These are phyloP conservation scores for Lachnellula suecica DNA, from an alignment of 2,329 filamentous ascomycete species.

Conservation along the genomic window DNA sequence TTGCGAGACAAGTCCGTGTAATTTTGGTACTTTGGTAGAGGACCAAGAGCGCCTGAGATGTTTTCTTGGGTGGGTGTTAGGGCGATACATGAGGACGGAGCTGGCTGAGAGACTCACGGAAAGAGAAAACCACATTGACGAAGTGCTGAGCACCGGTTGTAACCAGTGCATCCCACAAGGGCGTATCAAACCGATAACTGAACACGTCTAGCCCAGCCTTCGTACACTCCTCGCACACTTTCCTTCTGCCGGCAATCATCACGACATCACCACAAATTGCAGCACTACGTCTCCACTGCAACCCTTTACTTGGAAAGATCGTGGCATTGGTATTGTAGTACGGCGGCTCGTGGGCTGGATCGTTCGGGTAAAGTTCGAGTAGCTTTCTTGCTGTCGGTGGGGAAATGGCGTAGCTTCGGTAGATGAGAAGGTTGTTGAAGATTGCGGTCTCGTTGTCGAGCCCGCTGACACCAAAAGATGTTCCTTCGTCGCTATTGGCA, in stretches of 20 bases:
- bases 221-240: constrained; percentile 43
- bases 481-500: constrained; percentile 49
- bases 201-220: constrained; percentile 37
- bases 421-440: constrained; percentile 40
- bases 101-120: constrained; percentile 30
- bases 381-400: constrained; percentile 43
- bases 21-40: constrained; percentile 41
- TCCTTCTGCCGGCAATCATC: constrained; percentile 47
- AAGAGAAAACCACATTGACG: constrained; percentile 49
- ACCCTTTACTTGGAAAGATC: constrained; percentile 34
- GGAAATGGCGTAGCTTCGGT: constrained; percentile 46
- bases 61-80: constrained; percentile 34
- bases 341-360: constrained; percentile 46
- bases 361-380: constrained; percentile 47
- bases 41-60: constrained; percentile 45
- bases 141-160: constrained; percentile 47
- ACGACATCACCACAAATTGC: constrained; percentile 48
- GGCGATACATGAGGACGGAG: not conserved
- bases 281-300: constrained; percentile 44
- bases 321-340: constrained; percentile 36
- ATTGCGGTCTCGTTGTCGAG: constrained; percentile 43
- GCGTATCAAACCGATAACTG: constrained; percentile 50
- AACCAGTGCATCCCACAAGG: constrained; percentile 40
- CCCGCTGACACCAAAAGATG: constrained; percentile 40
- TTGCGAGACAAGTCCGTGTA: constrained; percentile 30